These are phyloP conservation scores for Achlya hypogyna DNA, from an alignment of 352 stramenopile species.

Conservation along the genomic window DNA sequence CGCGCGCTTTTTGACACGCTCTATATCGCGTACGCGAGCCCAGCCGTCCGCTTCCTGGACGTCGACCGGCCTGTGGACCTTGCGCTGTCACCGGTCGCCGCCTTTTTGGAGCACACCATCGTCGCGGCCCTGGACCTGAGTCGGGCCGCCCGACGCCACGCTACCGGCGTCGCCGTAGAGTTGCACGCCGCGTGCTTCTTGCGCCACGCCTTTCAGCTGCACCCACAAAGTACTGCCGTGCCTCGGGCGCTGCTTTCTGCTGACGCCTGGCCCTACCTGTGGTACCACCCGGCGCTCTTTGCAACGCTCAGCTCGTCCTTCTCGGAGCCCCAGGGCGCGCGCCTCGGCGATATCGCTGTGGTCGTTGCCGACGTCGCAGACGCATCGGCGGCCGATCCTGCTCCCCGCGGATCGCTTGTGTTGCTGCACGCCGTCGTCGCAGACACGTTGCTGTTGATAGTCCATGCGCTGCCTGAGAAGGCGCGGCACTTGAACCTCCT, in stretches of 20 bases:
- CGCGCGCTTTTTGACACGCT: slow-evolving; percentile 14
- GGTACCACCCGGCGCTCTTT: slow-evolving; percentile 11
- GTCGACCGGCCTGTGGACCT: background rate
- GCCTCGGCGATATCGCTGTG: background rate
- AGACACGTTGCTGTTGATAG: background rate
- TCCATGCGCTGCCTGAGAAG: background rate
- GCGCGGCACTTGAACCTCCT: background rate
- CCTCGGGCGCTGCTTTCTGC: background rate
- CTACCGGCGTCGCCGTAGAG: slow-evolving; percentile 1
- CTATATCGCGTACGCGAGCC: slow-evolving; percentile 3
- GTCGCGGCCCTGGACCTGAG: slow-evolving; percentile 1
- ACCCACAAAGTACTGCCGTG: slow-evolving; percentile 2
- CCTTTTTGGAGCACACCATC: slow-evolving; percentile 13
- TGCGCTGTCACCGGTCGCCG: background rate
- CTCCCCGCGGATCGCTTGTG: background rate
- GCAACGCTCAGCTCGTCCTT: background rate
- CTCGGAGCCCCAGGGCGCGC: background rate
- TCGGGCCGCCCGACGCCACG: background rate
- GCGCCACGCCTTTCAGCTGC: background rate
- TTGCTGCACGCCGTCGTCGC: background rate
- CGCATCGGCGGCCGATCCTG: background rate
- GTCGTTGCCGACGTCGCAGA: background rate
- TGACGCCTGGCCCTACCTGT: slow-evolving; percentile 8
- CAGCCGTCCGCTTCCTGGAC: background rate
- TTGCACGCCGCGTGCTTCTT: slow-evolving; percentile 3